phyloP scores from a whole-genome alignment of 176 grass and related monocot species.

The Lolium perenne region DNA sequence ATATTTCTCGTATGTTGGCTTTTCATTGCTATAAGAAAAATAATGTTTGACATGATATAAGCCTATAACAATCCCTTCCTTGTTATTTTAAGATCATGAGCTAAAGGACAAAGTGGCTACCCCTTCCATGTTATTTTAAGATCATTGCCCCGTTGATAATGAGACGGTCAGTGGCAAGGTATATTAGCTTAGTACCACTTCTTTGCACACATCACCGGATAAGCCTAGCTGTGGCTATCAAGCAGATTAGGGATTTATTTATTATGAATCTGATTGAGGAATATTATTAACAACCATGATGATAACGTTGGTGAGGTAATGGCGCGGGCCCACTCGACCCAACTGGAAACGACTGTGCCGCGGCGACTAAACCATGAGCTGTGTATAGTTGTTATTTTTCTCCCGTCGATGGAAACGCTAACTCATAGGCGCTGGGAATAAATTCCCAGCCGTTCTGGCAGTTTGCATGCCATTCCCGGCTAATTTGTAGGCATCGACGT shows the following conservation, averaged over 20 bases:
- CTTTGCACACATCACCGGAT: constrained; percentile 13
- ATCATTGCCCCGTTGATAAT: neutral
- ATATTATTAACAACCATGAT: constrained; percentile 34
- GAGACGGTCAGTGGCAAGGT: neutral
- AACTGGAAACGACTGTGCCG: neutral
- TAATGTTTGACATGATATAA: neutral
- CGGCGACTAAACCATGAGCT: constrained; percentile 1
- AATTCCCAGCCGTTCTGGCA: too few species aligned
- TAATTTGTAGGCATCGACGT: too few species aligned
- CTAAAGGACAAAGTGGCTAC: neutral
- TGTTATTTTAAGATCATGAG: too few species aligned
- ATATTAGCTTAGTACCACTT: neutral
- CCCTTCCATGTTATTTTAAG: neutral
- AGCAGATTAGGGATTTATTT: neutral
- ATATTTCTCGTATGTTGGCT: neutral
- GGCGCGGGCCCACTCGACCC: neutral
- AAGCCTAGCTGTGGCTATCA: constrained; percentile 12
- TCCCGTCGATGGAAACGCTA: neutral
- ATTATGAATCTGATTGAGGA: constrained; percentile 5
- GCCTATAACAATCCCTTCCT: neutral
- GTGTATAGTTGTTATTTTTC: neutral
- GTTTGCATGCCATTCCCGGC: too few species aligned
- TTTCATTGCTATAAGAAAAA: neutral
- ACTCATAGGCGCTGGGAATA: too few species aligned
- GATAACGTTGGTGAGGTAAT: constrained; percentile 43